phyloP scores from a whole-genome alignment of 2,329 filamentous ascomycete species.

The Capronia coronata region DNA sequence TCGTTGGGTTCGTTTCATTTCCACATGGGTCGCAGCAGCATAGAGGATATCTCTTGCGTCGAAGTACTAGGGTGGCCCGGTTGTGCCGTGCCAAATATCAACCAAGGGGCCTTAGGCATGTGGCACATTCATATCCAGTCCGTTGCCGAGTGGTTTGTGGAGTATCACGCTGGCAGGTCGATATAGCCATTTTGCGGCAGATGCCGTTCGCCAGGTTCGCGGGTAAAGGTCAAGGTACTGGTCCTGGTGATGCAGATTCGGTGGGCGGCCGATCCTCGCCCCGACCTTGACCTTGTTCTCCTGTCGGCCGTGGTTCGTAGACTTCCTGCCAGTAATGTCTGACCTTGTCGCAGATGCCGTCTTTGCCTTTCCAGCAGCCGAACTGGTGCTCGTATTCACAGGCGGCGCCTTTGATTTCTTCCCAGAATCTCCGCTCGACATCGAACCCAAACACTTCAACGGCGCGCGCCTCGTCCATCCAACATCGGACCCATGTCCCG shows the following conservation, averaged over 20 bases:
- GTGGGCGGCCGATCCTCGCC: background rate
- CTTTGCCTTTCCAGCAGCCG: slow-evolving; percentile 32
- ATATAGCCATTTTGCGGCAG: too few species aligned
- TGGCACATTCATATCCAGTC: too few species aligned
- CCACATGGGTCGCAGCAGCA: too few species aligned
- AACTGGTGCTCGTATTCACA: slow-evolving; percentile 36
- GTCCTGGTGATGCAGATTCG: background rate
- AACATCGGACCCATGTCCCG: slow-evolving; percentile 33
- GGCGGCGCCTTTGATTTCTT: slow-evolving; percentile 36
- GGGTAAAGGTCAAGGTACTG: background rate
- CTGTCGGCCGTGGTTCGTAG: slow-evolving; percentile 25
- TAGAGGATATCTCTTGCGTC: too few species aligned
- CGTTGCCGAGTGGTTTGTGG: too few species aligned
- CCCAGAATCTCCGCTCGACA: slow-evolving; percentile 37
- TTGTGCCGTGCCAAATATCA: too few species aligned
- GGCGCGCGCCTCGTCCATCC: slow-evolving; percentile 30
- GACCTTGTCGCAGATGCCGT: slow-evolving; percentile 32
- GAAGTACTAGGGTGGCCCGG: too few species aligned
- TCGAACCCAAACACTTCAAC: slow-evolving; percentile 33
- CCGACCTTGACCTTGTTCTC: background rate
- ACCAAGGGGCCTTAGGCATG: too few species aligned
- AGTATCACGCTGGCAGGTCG: too few species aligned
- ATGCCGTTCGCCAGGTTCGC: too few species aligned
- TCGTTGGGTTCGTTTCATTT: too few species aligned
- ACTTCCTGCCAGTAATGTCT: slow-evolving; percentile 35